Base-by-base conservation (phyloP, 2,329 filamentous ascomycete genomes). In the Ophiobolus disseminans region DNA sequence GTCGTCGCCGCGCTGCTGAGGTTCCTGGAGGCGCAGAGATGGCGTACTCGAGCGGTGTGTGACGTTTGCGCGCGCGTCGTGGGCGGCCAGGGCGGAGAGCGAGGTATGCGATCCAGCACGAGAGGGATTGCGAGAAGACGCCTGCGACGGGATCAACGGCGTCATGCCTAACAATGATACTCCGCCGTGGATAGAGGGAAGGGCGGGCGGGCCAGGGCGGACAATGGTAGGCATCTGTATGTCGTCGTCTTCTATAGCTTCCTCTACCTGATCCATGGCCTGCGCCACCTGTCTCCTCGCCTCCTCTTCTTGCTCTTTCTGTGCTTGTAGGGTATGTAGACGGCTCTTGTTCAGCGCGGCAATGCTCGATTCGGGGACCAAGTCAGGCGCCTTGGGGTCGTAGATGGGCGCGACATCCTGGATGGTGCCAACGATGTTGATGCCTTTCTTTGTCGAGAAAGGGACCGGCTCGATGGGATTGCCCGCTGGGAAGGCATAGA, bases 381-480 rank as follows among this genome's bases (percentile, higher is more conserved):
- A 21, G 1, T 31, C 38, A 2, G 26, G 23, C 3, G 45, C 54
- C 0, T 21, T 4, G 0, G 37, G 36, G 5, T 53, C 35, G 14
- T 58, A 66, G 0, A 7, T 2, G 0, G 65, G 66, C 0, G 63
- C 61, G 0, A 17, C 22, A 2, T 44, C 40, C 3, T 31, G 13
- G 1, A 48, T 34, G 3, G 53, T 30, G 2, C 61, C 60, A 1
- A 53, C 42, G 4, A 68, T 35, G 4, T 40, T 50, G n/a, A 63
- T 52, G 0, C 59, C 58, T 5, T 53, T 54, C n/a, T 58, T 57
- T 1, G 53, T 66, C 0, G 58, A 41, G 37, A 53, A 68, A 0
- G 54, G 49, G 2, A 62, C 23, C 0, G 63, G 65, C 34, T 65
- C 55, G 17, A 70, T 49, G 0, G 66, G 55, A 11, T 53, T 61